phyloP scores from a whole-genome alignment of 441 rosid genomes.

The Isatis lusitanica region DNA sequence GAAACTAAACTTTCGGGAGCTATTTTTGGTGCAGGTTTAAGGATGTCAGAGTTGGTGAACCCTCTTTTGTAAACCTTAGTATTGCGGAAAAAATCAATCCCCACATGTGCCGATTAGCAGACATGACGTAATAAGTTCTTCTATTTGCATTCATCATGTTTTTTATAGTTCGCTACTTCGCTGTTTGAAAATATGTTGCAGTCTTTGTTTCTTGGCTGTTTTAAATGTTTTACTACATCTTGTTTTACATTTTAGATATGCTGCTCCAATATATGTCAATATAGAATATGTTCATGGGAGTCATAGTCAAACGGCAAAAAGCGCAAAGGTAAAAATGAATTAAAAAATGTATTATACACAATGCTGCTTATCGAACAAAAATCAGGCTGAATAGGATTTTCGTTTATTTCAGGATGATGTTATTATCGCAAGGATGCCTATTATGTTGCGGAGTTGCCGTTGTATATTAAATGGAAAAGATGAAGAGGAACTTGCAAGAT shows the following conservation, averaged over 20 bases:
- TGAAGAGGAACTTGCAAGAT: constrained; percentile 89
- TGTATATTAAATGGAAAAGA: constrained; percentile 78
- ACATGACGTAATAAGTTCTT: constrained; percentile 59
- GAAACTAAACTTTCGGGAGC: neutral
- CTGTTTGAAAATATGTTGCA: constrained; percentile 8
- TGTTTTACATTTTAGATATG: constrained; percentile 52
- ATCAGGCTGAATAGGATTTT: constrained; percentile 12
- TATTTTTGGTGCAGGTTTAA: constrained; percentile 56
- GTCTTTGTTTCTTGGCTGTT: constrained; percentile 7
- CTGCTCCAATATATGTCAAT: constrained; percentile 80
- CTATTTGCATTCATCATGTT: constrained; percentile 9
- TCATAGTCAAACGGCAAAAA: constrained; percentile 42
- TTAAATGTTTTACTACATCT: neutral
- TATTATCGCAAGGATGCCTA: constrained; percentile 83
- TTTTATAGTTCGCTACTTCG: neutral
- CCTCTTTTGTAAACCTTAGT: constrained; percentile 43
- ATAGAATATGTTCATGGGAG: constrained; percentile 72
- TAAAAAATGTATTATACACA: neutral
- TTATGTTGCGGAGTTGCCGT: constrained; percentile 84
- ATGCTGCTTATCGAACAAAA: neutral
- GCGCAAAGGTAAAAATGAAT: constrained; percentile 53
- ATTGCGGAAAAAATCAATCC: constrained; percentile 53
- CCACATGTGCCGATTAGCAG: constrained; percentile 85
- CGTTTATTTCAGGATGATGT: constrained; percentile 58
- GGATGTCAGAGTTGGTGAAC: constrained; percentile 70